Evolutionary conservation across 257 asterid species (phyloP).

Genomic region (Misopates orontium): DNA sequence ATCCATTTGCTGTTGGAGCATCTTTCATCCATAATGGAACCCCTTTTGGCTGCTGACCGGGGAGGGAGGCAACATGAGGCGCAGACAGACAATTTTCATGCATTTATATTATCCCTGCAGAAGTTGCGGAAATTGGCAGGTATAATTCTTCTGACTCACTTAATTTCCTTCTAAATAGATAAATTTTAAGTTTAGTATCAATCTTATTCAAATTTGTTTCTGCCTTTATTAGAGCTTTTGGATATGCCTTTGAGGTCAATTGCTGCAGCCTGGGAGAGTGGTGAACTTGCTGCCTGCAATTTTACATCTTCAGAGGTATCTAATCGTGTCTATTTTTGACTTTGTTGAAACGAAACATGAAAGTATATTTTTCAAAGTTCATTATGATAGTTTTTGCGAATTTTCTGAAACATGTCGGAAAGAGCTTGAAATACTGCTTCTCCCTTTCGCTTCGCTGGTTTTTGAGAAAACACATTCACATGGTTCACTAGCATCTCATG

Average conservation of each 20-base stretch:
- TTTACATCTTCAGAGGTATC: conserved; percentile 73
- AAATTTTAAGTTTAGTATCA: conserved; percentile 45
- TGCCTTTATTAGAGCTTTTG: conserved; percentile 63
- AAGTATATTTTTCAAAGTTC: too few species aligned
- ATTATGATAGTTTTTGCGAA: too few species aligned
- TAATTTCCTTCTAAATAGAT: conserved; percentile 34
- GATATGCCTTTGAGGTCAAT: conserved; percentile 91
- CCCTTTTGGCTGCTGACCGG: conserved; percentile 68
- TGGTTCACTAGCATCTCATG: neutral
- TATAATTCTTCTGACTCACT: conserved; percentile 27
- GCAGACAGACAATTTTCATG: conserved; percentile 34
- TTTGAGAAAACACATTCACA: neutral
- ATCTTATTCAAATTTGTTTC: conserved; percentile 1
- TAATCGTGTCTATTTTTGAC: neutral
- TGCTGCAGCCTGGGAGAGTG: conserved; percentile 84
- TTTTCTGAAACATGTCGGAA: too few species aligned
- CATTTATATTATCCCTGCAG: conserved; percentile 56
- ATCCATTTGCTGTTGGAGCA: conserved; percentile 82
- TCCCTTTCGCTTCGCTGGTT: neutral
- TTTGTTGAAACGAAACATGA: too few species aligned
- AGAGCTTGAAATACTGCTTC: too few species aligned
- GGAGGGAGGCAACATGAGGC: conserved; percentile 55
- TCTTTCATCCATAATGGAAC: conserved; percentile 63
- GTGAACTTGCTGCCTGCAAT: conserved; percentile 71
- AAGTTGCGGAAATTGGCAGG: conserved; percentile 82